A percentile compares a stretch with the other conserved stretches of the same genome.
These are phyloP conservation scores for Candida parachauliodes DNA, from an alignment of 805 yeast species.

Conservation along the genomic window DNA sequence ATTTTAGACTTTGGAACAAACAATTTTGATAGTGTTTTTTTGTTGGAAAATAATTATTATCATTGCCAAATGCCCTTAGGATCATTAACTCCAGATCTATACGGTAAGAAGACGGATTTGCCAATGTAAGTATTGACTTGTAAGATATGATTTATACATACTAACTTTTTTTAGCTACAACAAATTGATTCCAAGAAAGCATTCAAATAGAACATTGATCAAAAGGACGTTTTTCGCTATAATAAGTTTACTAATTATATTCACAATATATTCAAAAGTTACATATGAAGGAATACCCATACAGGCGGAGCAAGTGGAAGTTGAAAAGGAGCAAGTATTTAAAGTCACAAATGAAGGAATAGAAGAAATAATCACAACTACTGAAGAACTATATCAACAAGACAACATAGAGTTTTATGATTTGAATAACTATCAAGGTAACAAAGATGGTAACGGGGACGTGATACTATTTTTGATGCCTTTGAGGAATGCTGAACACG, in stretches of 20 bases:
- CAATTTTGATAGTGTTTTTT: not conserved
- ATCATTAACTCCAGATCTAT: constrained; percentile 19
- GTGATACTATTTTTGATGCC: constrained; percentile 71
- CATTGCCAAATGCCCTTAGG: constrained; percentile 3
- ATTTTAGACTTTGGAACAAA: not conserved
- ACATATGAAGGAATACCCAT: not conserved
- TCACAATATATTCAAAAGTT: constrained; percentile 7
- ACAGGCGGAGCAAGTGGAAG: constrained; percentile 2
- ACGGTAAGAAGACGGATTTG: constrained; percentile 43
- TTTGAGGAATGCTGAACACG: constrained; percentile 71
- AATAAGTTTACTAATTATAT: constrained; percentile 9
- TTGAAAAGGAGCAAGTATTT: constrained; percentile 21
- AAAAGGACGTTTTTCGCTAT: constrained; percentile 9
- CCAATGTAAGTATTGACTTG: constrained; percentile 35
- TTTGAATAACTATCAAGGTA: constrained; percentile 53
- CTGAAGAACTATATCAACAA: constrained; percentile 34
- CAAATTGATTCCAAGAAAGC: constrained; percentile 20
- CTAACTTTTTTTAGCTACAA: constrained; percentile 6
- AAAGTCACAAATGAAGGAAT: constrained; percentile 19
- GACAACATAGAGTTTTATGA: constrained; percentile 60
- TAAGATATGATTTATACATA: not conserved
- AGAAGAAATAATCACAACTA: constrained; percentile 9
- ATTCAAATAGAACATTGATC: constrained; percentile 6
- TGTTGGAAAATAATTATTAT: not conserved
- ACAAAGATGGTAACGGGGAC: constrained; percentile 54